phyloP scores from a whole-genome alignment of 2,329 filamentous ascomycete species.

The Apiospora saccharicola region DNA sequence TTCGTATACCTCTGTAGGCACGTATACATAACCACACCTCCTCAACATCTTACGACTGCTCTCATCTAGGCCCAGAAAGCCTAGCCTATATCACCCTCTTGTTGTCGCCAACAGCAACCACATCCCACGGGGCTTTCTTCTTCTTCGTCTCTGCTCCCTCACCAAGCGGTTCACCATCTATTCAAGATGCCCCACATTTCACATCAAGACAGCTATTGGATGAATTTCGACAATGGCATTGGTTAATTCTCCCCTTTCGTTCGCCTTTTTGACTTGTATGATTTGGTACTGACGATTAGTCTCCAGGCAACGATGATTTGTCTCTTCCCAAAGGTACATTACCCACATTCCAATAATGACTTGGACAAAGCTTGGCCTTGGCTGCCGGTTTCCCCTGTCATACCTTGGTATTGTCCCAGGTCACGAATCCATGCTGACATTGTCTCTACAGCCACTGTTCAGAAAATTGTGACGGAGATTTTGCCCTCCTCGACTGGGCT shows the following conservation, averaged over 20 bases:
- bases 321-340: constrained; percentile 69
- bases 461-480: constrained; percentile 93
- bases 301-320: constrained; percentile 67
- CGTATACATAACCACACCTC: neutral
- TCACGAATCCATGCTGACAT: constrained; percentile 37
- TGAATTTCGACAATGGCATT: constrained; percentile 16
- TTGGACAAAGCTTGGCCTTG: neutral
- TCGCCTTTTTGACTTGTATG: constrained; percentile 24
- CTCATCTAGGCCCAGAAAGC: neutral
- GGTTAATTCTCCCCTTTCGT: constrained; percentile 21
- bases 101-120: neutral
- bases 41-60: neutral
- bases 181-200: constrained; percentile 28
- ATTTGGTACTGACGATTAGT: constrained; percentile 43
- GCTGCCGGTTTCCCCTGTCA: neutral
- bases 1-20: neutral
- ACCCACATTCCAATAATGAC: neutral
- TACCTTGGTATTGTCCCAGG: neutral
- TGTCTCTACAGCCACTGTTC: constrained; percentile 64
- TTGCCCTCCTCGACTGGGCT: constrained; percentile 77
- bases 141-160: constrained; percentile 27
- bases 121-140: constrained; percentile 10
- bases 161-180: constrained; percentile 22
- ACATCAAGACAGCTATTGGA: constrained; percentile 25
- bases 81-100: neutral